Base-by-base conservation (phyloP, 345 rosid genomes). In the Pseudoturritis turrita region DNA sequence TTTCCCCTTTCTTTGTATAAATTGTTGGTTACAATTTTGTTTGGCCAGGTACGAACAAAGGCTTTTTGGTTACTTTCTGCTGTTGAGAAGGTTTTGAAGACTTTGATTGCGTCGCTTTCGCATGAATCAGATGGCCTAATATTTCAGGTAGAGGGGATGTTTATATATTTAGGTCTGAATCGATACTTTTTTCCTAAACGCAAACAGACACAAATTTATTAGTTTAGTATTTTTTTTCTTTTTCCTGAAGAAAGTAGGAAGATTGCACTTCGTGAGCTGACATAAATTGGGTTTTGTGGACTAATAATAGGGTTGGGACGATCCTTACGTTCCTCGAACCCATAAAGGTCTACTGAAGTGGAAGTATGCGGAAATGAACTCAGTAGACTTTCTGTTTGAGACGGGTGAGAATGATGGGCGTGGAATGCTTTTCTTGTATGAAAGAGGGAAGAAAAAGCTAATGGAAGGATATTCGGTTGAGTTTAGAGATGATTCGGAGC, bases 81-180 rank as follows among this genome's bases (percentile, higher is more conserved):
- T n/a, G 97, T 91, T 49, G 84, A 79, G 69, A 95, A 87, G 85
- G 68, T 95, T 59, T 76, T 95, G 70, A 92, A 84, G 77, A 85
- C 56, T 57, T 85, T 86, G 66, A 95, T 90, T 68, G 95, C 98
- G 1, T 80, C 53, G 75, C 96, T 95, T 64, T 87, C 99, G 15
- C 99, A 95, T 84, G 98, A 91, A 70, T 88, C 99, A 18, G 99
- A 95, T 82, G 99, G 99, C 28, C 89, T 91, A 55, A 88, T 95
- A 77, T 91, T 95, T 81, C 98, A 95, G 97, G 99, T 95, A 65
- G 46, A 18, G 3, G 2, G 50, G 18, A 56, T 39, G 47, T 3
- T 54, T n/a, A 7, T 47, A 40, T 17, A 49, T 19, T n/a, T 44
- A 26, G 25, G 22, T 22, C 43, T 35, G 45, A 51, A 10, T 51